These are phyloP conservation scores for Kodamaea fukazawae DNA, from an alignment of 805 yeast genomes.

Conservation along the genomic window DNA sequence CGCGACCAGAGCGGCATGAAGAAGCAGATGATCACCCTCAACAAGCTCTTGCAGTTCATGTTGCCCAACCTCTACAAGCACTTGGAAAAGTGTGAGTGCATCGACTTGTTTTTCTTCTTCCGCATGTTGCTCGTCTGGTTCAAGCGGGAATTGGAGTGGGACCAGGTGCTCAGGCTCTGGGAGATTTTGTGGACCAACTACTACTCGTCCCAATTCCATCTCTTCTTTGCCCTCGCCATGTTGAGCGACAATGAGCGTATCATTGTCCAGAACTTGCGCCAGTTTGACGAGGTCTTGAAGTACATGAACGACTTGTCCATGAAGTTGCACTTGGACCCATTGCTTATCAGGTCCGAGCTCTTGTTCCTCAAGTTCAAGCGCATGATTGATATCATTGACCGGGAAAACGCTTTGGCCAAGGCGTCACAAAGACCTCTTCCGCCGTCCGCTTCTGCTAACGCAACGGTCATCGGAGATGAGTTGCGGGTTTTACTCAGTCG, in stretches of 20 bases:
- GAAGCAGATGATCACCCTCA: conserved; percentile 77
- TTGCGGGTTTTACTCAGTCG: conserved; percentile 59
- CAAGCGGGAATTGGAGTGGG: conserved; percentile 84
- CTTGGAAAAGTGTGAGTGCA: conserved; percentile 82
- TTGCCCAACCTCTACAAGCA: conserved; percentile 81
- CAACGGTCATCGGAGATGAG: conserved; percentile 41
- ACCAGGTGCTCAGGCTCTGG: conserved; percentile 80
- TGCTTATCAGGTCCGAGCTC: conserved; percentile 80
- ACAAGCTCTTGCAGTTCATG: conserved; percentile 86
- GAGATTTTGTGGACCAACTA: conserved; percentile 88
- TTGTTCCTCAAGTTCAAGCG: conserved; percentile 77
- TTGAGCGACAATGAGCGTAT: conserved; percentile 81
- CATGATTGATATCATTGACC: conserved; percentile 75
- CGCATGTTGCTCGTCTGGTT: conserved; percentile 95
- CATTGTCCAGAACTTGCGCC: conserved; percentile 66
- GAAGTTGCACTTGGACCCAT: conserved; percentile 69
- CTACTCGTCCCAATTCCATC: conserved; percentile 81
- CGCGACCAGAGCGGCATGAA: conserved; percentile 94
- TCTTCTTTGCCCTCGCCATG: conserved; percentile 86
- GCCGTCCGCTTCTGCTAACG: too few species aligned
- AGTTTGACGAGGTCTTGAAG: conserved; percentile 89
- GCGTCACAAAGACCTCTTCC: background rate
- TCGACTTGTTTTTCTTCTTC: conserved; percentile 88
- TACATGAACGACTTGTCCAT: conserved; percentile 88
- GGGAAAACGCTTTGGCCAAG: conserved; percentile 33